Conservation (phyloP, 768 basidiomycete genomes). For the Boletus rubropictus region DNA sequence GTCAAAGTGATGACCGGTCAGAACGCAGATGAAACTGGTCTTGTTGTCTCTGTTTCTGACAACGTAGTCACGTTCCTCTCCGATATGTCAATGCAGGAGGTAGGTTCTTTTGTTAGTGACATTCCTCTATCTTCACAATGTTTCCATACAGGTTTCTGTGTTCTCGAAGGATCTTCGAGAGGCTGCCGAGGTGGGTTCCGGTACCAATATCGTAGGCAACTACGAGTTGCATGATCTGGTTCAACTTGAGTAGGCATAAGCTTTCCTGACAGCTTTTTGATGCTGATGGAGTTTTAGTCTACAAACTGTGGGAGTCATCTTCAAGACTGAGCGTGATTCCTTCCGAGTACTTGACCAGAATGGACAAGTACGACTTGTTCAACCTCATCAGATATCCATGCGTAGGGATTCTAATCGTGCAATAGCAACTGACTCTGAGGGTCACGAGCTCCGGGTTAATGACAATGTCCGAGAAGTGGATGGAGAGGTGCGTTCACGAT, state of each 20-base stretch:
- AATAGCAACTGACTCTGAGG: conserved; percentile 85
- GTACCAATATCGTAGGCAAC: conserved; percentile 83
- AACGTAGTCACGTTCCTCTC: conserved; percentile 93
- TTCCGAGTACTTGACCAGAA: conserved; percentile 96
- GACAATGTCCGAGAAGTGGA: conserved; percentile 93
- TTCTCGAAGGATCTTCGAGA: conserved; percentile 97
- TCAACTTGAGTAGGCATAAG: conserved; percentile 78
- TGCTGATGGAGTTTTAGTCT: conserved; percentile 43
- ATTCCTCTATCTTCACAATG: conserved; percentile 3
- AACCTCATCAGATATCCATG: conserved; percentile 93
- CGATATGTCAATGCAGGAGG: conserved; percentile 97
- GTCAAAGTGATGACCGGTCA: conserved; percentile 97
- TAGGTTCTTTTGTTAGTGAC: conserved; percentile 26
- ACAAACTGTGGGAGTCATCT: conserved; percentile 94
- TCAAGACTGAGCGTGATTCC: conserved; percentile 92
- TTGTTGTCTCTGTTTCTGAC: conserved; percentile 87
- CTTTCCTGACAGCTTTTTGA: background rate
- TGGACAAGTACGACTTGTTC: conserved; percentile 80
- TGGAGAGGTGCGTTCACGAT: conserved; percentile 58
- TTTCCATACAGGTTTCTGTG: conserved; percentile 68
- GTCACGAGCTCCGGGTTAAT: conserved; percentile 77
- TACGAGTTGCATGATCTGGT: conserved; percentile 97
- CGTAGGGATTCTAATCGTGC: conserved; percentile 74
- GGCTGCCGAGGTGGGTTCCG: conserved; percentile 94
- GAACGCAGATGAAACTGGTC: conserved; percentile 91